Percentiles rank a stretch among this genome's conserved stretches.
These are phyloP conservation scores for Chionographis japonica DNA, from an alignment of 106 monocot genomes.

Conservation along the genomic window DNA sequence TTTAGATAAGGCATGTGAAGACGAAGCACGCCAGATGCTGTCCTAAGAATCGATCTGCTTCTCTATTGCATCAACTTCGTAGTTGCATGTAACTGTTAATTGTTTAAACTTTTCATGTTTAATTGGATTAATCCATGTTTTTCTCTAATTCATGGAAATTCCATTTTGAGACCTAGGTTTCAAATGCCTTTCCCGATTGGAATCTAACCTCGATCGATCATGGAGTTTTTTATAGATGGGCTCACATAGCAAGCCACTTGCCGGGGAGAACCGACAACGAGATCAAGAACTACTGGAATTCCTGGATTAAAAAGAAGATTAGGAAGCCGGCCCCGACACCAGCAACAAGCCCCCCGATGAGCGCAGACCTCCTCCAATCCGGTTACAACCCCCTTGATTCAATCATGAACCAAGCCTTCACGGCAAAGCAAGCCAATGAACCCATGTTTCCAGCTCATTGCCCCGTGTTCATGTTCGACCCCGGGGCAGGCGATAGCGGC, in stretches of 20 bases:
- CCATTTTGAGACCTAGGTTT: too few relatives aligned
- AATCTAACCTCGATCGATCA: too few relatives aligned
- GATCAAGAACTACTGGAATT: slow-evolving; percentile 81
- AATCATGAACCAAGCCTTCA: slow-evolving; percentile 18
- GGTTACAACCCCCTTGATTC: slow-evolving; percentile 16
- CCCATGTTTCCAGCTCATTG: slow-evolving; percentile 21
- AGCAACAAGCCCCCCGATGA: slow-evolving; percentile 3
- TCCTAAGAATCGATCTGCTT: too few relatives aligned
- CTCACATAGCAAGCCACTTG: slow-evolving; percentile 68
- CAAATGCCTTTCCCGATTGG: too few relatives aligned
- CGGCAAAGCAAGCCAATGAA: slow-evolving; percentile 5
- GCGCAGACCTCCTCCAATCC: not conserved
- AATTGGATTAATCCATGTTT: too few relatives aligned
- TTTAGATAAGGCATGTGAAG: too few relatives aligned
- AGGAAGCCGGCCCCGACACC: slow-evolving; percentile 17
- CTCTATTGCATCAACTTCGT: too few relatives aligned
- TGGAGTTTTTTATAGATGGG: slow-evolving; percentile 46
- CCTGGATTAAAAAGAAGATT: slow-evolving; percentile 77
- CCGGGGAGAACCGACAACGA: slow-evolving; percentile 72
- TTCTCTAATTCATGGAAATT: too few relatives aligned
- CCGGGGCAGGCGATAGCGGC: not conserved
- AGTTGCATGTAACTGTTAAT: too few relatives aligned
- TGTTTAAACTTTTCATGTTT: too few relatives aligned
- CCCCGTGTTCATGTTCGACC: slow-evolving; percentile 45
- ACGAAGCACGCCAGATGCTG: too few relatives aligned